Conservation (phyloP, 2,329 filamentous ascomycete genomes). For the Pseudogymnoascus sp. region DNA sequence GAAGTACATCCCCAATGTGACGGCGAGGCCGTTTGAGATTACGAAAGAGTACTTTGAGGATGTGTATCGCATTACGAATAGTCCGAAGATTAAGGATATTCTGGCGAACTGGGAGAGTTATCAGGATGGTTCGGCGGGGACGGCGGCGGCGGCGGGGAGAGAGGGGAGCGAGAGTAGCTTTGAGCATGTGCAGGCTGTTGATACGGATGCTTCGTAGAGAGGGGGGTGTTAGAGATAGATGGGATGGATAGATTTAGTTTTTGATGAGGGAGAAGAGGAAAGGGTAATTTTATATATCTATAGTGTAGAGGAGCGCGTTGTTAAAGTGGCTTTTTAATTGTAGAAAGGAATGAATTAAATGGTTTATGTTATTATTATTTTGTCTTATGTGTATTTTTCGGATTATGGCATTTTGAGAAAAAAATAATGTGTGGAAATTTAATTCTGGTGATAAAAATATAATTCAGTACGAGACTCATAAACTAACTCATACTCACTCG, state of each 20-base stretch:
- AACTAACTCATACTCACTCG: too few relatives aligned
- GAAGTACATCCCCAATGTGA: conserved; percentile 99
- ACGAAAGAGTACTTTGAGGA: conserved; percentile 99
- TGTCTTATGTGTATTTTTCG: too few relatives aligned
- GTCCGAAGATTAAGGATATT: conserved; percentile 28
- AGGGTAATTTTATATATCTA: background rate
- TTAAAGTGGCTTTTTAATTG: too few relatives aligned
- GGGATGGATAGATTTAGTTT: background rate
- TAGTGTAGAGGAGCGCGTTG: background rate
- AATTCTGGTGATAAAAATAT: too few relatives aligned
- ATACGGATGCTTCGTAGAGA: background rate
- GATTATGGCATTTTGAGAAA: conserved; percentile 40
- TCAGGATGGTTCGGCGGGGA: conserved; percentile 18
- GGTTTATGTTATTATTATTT: conserved; percentile 13
- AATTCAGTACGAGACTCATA: too few relatives aligned
- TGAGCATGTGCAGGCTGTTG: background rate
- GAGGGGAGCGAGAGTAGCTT: background rate
- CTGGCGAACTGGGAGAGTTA: conserved; percentile 31
- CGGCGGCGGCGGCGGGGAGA: too few relatives aligned
- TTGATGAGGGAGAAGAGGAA: background rate
- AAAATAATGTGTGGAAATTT: too few relatives aligned
- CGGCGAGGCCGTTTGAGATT: conserved; percentile 86
- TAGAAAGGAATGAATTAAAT: background rate
- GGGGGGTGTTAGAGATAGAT: background rate
- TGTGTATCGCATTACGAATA: conserved; percentile 87